A percentile compares a stretch with the other conserved stretches of the same genome.
Conservation (phyloP, 306 rosid species). For the Calophaca sinica region DNA sequence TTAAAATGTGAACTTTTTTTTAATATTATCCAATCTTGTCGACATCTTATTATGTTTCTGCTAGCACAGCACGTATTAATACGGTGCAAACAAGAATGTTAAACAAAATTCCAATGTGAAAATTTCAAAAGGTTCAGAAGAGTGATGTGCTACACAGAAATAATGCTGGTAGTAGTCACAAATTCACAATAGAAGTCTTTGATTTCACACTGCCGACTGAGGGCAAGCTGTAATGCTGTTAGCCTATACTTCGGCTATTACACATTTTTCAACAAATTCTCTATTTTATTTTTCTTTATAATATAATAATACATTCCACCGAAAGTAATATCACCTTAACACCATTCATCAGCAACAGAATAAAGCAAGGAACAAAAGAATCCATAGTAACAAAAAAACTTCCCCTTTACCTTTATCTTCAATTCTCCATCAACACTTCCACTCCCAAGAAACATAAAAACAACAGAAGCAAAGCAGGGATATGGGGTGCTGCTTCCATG, state of each 20-base stretch:
- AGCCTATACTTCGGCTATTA: not conserved
- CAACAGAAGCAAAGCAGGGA: slow-evolving; percentile 3
- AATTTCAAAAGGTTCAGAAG: not conserved
- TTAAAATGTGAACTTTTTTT: no score
- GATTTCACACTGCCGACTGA: slow-evolving; percentile 35
- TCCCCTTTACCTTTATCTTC: slow-evolving; percentile 13
- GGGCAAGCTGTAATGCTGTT: slow-evolving; percentile 40
- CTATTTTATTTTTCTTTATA: slow-evolving; percentile 25
- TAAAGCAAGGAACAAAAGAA: slow-evolving; percentile 59
- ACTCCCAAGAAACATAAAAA: slow-evolving; percentile 40
- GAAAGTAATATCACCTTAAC: slow-evolving; percentile 50
- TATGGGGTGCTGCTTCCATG: slow-evolving; percentile 67
- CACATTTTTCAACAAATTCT: slow-evolving; percentile 46
- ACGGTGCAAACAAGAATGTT: not conserved
- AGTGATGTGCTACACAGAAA: not conserved
- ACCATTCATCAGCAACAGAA: slow-evolving; percentile 51
- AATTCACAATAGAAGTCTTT: slow-evolving; percentile 38
- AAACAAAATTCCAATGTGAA: not conserved
- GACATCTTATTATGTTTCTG: no score
- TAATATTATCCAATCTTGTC: no score
- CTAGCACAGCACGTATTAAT: no score
- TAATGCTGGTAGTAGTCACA: not conserved
- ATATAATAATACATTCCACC: slow-evolving; percentile 56
- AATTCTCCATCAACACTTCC: slow-evolving; percentile 23
- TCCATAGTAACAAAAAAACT: slow-evolving; percentile 42